Conservation (phyloP, 371 early-diverging fungal genomes). For the Apophysomyces trapeziformis region DNA sequence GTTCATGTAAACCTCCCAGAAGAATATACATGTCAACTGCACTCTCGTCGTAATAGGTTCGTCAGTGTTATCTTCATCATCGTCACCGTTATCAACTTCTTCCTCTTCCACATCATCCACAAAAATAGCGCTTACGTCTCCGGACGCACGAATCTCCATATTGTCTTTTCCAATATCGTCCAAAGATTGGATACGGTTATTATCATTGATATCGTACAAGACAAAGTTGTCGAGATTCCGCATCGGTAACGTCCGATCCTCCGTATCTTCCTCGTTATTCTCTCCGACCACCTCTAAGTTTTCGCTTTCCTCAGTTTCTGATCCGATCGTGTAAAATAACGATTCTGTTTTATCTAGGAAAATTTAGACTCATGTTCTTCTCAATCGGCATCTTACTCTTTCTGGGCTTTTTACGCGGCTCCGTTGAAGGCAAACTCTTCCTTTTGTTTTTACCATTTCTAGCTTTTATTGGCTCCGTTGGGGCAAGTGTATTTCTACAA, state of each 20-base stretch:
- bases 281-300: slow-evolving; percentile 52
- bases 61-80: slow-evolving; percentile 27
- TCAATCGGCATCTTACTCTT: not conserved
- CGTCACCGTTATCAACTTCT: slow-evolving; percentile 29
- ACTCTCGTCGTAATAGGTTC: slow-evolving; percentile 24
- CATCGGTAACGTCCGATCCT: slow-evolving; percentile 38
- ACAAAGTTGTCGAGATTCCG: slow-evolving; percentile 49
- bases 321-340: not conserved
- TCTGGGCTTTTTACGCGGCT: not conserved
- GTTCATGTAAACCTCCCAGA: slow-evolving; percentile 41
- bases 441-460: not conserved
- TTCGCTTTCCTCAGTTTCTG: slow-evolving; percentile 40
- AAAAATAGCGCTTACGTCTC: slow-evolving; percentile 41
- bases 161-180: slow-evolving; percentile 42
- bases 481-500: not conserved
- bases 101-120: slow-evolving; percentile 30
- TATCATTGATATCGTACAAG: slow-evolving; percentile 38
- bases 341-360: not conserved
- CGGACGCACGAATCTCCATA: slow-evolving; percentile 38
- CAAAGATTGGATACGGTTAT: slow-evolving; percentile 31
- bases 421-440: not conserved
- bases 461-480: not conserved
- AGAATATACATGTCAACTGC: slow-evolving; percentile 45
- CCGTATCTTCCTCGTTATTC: slow-evolving; percentile 30
- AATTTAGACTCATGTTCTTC: not conserved